Evolutionary conservation across 1,284 basidiomycete genomes (phyloP), one percentile per base, ranked within the genome.

Genomic region (Ceratobasidium sp.): DNA sequence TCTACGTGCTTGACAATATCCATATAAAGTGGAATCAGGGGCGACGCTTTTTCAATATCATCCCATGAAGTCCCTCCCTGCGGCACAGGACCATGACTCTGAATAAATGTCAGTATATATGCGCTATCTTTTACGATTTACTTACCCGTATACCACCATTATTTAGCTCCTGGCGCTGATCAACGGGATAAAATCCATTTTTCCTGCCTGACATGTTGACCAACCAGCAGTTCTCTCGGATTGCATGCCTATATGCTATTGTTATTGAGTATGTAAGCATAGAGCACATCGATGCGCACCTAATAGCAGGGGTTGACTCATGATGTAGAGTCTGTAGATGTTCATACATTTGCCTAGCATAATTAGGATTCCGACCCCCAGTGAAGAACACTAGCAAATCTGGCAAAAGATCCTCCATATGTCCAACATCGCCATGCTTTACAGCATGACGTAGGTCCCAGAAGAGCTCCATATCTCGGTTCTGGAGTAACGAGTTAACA

Each of bases 311-410:
- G 7, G 33, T 60, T 10, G 58, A 35, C 33, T 60, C 33, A 60
- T 60, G 15, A 37, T 26, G 26, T 1, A 51, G 64, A 33, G n/a
- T 13, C 51, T 68, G 66, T n/a, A 68, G 5, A 11, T 39, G 2
- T 35, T 68, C 66, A 23, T 39, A 53, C 35, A 68, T 39, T 23
- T 68, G 45, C 5, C 51, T 31, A 10, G 66, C 66, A 56, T 68
- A 68, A 35, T 68, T 67, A 5, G n/a, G 13, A 33, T 67, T 67
- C 10, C 35, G 6, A 15, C 26, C 15, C 1, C 65, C 65, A 7
- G 28, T 53, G 23, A 67, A 67, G 31, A 33, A 67, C 15, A 35
- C 37, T 0, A 67, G 10, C 4, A 53, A 23, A 3, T 67, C 49
- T 8, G 47, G 65, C 4, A 53, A 4, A 20, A 67, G n/a, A 53